Percentiles rank a stretch among this genome's conserved stretches.
These are phyloP conservation scores for Chrysoporthe puriensis DNA, from an alignment of 2,329 filamentous ascomycete genomes.

Conservation along the genomic window DNA sequence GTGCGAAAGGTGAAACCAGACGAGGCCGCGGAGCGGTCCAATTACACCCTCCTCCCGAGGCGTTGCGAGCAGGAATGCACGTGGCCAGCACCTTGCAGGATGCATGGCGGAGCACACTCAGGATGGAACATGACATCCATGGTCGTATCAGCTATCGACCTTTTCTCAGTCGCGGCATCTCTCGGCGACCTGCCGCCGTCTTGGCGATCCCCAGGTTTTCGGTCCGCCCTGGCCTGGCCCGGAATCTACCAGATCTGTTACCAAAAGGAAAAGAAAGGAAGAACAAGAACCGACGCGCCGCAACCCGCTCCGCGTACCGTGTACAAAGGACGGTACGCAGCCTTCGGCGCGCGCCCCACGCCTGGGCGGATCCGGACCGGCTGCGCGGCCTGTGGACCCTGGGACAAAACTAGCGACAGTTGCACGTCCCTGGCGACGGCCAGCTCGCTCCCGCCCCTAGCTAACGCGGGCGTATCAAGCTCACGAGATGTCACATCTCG, in stretches of 20 bases:
- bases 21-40: not conserved
- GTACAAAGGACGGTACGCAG: not conserved
- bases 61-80: conserved; percentile 6
- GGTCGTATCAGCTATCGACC: not conserved
- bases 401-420: conserved; percentile 12
- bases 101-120: not conserved
- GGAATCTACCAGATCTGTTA: not conserved
- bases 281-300: conserved; percentile 11
- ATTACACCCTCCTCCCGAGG: not conserved
- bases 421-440: not conserved
- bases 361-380: conserved; percentile 15
- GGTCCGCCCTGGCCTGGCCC: not conserved
- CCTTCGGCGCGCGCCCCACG: conserved; percentile 1
- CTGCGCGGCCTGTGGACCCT: conserved; percentile 20
- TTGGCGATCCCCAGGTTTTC: not conserved
- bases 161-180: not conserved
- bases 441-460: not conserved
- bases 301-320: conserved; percentile 4
- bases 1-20: not conserved
- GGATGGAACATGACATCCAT: conserved; percentile 1
- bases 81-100: conserved; percentile 17
- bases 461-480: not conserved
- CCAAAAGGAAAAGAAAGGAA: not conserved
- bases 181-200: not conserved
- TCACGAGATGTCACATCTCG: not conserved